Base-by-base conservation (phyloP, 768 basidiomycete species). In the Trametes cinnabarina region DNA sequence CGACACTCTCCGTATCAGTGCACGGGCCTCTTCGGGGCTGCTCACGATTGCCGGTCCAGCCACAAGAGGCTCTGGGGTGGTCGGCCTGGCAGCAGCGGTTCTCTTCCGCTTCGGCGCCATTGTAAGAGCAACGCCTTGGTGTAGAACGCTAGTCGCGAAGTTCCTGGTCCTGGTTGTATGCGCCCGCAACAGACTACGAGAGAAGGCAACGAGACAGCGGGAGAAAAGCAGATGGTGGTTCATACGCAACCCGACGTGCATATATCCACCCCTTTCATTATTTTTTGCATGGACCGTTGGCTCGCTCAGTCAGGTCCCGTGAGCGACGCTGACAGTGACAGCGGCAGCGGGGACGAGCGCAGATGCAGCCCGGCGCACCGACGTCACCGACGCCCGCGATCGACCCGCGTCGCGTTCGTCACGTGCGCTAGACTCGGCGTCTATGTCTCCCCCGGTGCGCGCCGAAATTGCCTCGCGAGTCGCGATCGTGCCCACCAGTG, bases 51-150 rank as follows among this genome's bases (percentile, higher is more conserved):
- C 59, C 3, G 57, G 25, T 4, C 56, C 56, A 4, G 43, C 57
- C 22, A 26, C 7, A n/a, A 23, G 22, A n/a, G 47, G 48, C 25
- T 44, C 49, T 1, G 42, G 49, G 17, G 49, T 50, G 0, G 15
- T 23, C 6, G 35, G 42, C 22, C 19, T 15, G 15, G 22, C 23
- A 15, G 19, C 46, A 3, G 52, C 30, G 11, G 39, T 51, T 39
- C 51, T 47, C 41, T 63, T 63, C 41, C 61, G 48, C 47, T 58
- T 62, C 9, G 55, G 40, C n/a, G 47, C 51, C 51, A 53, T 53
- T 10, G 32, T 23, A 3, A 26, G 15, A 8, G 15, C 28, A 15
- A 1, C 15, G 20, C 7, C 5, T 28, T 3, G 14, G n/a, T 44
- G 40, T 5, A 19, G 22, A 12, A 28, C 19, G 26, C 8, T 22